Evolutionary conservation across 441 rosid genomes (phyloP).

Genomic region (Erodium texanum): DNA sequence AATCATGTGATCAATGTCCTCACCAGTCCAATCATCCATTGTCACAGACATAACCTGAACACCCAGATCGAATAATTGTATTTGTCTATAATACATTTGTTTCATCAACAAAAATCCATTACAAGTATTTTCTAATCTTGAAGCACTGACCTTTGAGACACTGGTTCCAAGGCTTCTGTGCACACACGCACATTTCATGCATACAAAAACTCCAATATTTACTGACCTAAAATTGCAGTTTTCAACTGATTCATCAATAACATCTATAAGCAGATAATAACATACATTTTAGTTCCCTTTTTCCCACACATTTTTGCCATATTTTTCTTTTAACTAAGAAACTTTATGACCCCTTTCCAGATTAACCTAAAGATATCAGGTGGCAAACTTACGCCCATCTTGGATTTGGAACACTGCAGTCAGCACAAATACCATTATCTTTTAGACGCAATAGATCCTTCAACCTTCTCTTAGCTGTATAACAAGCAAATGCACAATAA

Average conservation of each 20-base stretch:
- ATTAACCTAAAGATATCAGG: neutral
- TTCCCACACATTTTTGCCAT: neutral
- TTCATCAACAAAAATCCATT: neutral
- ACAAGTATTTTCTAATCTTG: conserved; percentile 11
- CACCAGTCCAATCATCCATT: conserved; percentile 90
- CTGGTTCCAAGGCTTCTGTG: conserved; percentile 96
- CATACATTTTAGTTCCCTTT: neutral
- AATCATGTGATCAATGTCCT: conserved; percentile 69
- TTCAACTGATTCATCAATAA: conserved; percentile 8
- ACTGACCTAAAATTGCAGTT: conserved; percentile 59
- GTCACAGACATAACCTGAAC: conserved; percentile 83
- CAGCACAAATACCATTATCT: conserved; percentile 86
- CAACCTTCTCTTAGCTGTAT: conserved; percentile 68
- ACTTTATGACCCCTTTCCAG: neutral
- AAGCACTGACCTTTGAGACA: conserved; percentile 65
- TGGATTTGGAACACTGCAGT: conserved; percentile 90
- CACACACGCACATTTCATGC: conserved; percentile 91
- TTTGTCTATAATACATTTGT: no score
- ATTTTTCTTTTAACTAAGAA: neutral
- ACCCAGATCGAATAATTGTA: neutral
- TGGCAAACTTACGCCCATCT: conserved; percentile 90
- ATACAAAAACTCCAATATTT: conserved; percentile 89
- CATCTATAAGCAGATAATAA: conserved; percentile 1
- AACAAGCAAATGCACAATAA: neutral
- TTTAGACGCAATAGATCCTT: conserved; percentile 56